Percentiles rank a stretch among this genome's conserved stretches.
These are phyloP conservation scores for Stagonosporopsis rhizophila DNA, from an alignment of 2,329 filamentous ascomycete genomes.

Conservation along the genomic window DNA sequence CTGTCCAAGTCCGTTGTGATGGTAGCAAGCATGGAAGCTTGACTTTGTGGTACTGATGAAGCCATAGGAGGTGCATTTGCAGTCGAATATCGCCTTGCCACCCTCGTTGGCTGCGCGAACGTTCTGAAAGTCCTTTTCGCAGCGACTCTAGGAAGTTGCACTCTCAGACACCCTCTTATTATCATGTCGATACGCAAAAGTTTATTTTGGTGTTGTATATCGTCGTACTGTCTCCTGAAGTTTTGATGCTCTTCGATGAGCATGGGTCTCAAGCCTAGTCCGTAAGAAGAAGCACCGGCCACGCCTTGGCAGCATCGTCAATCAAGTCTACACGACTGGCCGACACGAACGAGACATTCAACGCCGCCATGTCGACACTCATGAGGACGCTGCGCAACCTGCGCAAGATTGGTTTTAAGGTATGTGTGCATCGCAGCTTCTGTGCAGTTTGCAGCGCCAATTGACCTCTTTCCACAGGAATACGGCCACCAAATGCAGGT, in stretches of 20 bases:
- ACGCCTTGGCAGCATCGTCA: slow-evolving; percentile 35
- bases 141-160: slow-evolving; percentile 29
- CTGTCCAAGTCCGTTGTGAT: slow-evolving; percentile 81
- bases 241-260: slow-evolving; percentile 33
- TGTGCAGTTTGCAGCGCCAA: slow-evolving; percentile 36
- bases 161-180: slow-evolving; percentile 41
- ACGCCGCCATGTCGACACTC: slow-evolving; percentile 84
- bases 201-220: slow-evolving; percentile 1
- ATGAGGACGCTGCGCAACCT: slow-evolving; percentile 85
- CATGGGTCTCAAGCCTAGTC: slow-evolving; percentile 23
- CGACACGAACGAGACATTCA: slow-evolving; percentile 25
- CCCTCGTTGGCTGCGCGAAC: slow-evolving; percentile 21
- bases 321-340: slow-evolving; percentile 30
- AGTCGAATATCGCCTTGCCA: slow-evolving; percentile 42
- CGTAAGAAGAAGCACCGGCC: slow-evolving; percentile 8
- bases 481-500: slow-evolving; percentile 92
- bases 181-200: slow-evolving; percentile 37
- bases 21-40: slow-evolving; percentile 61
- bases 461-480: slow-evolving; percentile 64
- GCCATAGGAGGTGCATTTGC: slow-evolving; percentile 38
- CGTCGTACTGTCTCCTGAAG: slow-evolving; percentile 26
- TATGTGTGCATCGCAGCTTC: slow-evolving; percentile 50
- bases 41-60: slow-evolving; percentile 54
- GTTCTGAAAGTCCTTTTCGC: slow-evolving; percentile 27
- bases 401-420: slow-evolving; percentile 87